phyloP scores from a whole-genome alignment of 345 rosid species.

The Melaleuca alternifolia region DNA sequence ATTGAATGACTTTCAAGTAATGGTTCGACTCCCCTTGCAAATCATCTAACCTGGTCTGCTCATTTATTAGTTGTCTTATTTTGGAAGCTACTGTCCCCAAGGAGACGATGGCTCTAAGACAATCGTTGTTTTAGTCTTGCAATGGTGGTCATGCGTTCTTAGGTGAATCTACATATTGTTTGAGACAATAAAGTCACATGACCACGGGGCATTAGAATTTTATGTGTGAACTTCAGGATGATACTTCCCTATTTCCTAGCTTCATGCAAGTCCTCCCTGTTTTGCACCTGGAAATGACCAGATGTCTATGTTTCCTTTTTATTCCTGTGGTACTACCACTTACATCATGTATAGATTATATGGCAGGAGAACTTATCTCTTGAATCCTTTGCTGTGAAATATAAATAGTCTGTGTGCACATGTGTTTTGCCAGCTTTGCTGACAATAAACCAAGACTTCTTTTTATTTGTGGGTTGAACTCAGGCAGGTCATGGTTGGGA shows the following conservation, averaged over 20 bases:
- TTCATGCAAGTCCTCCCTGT: neutral
- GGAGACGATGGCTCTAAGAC: neutral
- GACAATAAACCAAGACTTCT: slow-evolving; percentile 37
- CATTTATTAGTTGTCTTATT: neutral
- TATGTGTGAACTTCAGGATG: neutral
- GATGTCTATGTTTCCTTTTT: neutral
- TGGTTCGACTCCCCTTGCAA: neutral
- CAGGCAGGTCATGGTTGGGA: slow-evolving; percentile 99
- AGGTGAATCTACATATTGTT: neutral
- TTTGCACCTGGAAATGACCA: neutral
- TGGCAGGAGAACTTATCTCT: neutral
- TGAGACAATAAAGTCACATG: neutral
- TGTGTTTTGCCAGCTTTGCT: neutral
- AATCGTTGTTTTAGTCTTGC: neutral
- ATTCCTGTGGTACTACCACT: neutral
- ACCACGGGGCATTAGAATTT: neutral
- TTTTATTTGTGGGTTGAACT: slow-evolving; percentile 47
- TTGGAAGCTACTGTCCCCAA: neutral
- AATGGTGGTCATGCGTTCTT: neutral
- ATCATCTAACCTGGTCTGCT: neutral
- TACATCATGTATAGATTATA: neutral
- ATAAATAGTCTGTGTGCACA: neutral
- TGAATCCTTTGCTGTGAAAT: neutral
- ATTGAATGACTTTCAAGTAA: neutral
- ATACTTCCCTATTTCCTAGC: neutral